Evolutionary conservation across 306 rosid species (phyloP).

Genomic region (Pachyrhizus erosus): DNA sequence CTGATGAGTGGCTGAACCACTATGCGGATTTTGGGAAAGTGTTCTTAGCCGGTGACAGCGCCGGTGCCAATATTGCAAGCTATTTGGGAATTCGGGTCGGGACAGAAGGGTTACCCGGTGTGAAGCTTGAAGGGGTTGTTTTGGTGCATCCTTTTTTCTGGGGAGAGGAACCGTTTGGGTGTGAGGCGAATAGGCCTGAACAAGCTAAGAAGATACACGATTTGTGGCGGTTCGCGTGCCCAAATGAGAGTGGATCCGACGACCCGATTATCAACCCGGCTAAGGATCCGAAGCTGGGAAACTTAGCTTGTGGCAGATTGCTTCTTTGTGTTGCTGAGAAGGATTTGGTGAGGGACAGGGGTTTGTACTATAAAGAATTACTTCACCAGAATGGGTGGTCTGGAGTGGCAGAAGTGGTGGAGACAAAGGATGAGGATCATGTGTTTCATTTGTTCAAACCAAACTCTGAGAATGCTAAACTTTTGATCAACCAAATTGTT

Average conservation of each 20-base stretch:
- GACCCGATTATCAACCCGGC: conserved; percentile 71
- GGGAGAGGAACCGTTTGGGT: conserved; percentile 60
- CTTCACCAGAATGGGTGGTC: conserved; percentile 59
- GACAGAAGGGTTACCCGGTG: conserved; percentile 47
- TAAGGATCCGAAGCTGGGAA: conserved; percentile 61
- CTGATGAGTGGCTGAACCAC: conserved; percentile 63
- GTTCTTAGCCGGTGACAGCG: conserved; percentile 76
- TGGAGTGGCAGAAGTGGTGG: conserved; percentile 59
- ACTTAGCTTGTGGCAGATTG: conserved; percentile 56
- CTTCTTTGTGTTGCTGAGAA: conserved; percentile 70
- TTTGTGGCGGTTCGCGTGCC: conserved; percentile 63
- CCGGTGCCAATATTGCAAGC: conserved; percentile 71
- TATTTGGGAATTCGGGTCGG: conserved; percentile 63
- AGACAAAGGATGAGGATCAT: conserved; percentile 58
- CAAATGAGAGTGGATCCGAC: conserved; percentile 53
- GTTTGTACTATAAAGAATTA: conserved; percentile 52
- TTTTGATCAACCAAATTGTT: conserved; percentile 47
- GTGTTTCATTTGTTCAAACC: conserved; percentile 67
- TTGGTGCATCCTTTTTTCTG: conserved; percentile 72
- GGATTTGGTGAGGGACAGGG: conserved; percentile 64
- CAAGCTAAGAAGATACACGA: background rate
- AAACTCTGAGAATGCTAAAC: conserved; percentile 41
- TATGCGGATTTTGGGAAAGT: conserved; percentile 56
- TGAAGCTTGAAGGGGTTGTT: conserved; percentile 53
- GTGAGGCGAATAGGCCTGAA: conserved; percentile 38